These are phyloP conservation scores for Collybiopsis confluens DNA, from an alignment of 768 basidiomycete species.

Conservation along the genomic window DNA sequence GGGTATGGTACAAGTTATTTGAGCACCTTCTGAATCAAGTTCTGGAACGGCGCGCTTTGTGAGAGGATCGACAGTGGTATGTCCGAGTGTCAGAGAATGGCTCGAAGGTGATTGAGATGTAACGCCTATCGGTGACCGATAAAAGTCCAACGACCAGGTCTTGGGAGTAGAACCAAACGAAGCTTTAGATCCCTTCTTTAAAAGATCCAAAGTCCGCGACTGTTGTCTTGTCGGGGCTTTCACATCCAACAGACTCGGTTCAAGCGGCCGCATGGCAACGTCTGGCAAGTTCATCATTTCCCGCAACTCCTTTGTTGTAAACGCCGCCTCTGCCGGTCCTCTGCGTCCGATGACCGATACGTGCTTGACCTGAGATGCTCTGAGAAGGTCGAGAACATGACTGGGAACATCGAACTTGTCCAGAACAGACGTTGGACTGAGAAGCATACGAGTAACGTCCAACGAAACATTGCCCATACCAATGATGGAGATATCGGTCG, in stretches of 20 bases:
- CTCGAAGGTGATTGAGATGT: constrained; percentile 13
- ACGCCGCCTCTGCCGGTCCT: constrained; percentile 85
- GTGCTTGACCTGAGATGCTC: constrained; percentile 58
- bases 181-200: constrained; percentile 59
- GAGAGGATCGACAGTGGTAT: constrained; percentile 52
- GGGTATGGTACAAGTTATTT: constrained; percentile 33
- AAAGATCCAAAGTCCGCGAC: constrained; percentile 58
- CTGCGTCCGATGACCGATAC: constrained; percentile 83
- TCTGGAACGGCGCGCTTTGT: constrained; percentile 50
- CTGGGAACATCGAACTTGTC: constrained; percentile 74
- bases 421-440: constrained; percentile 63
- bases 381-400: constrained; percentile 65
- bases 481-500: constrained; percentile 75
- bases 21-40: constrained; percentile 26
- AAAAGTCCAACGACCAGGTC: constrained; percentile 82
- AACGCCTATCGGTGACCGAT: constrained; percentile 61
- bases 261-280: constrained; percentile 32
- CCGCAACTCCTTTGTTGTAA: constrained; percentile 89
- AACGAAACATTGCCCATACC: constrained; percentile 96
- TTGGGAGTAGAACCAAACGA: constrained; percentile 46
- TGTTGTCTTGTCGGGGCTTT: constrained; percentile 55
- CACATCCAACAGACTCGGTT: constrained; percentile 34
- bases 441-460: constrained; percentile 86
- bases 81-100: constrained; percentile 50
- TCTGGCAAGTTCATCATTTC: constrained; percentile 72